Conservation (phyloP, 306 rosid species). For the Corylus americana region DNA sequence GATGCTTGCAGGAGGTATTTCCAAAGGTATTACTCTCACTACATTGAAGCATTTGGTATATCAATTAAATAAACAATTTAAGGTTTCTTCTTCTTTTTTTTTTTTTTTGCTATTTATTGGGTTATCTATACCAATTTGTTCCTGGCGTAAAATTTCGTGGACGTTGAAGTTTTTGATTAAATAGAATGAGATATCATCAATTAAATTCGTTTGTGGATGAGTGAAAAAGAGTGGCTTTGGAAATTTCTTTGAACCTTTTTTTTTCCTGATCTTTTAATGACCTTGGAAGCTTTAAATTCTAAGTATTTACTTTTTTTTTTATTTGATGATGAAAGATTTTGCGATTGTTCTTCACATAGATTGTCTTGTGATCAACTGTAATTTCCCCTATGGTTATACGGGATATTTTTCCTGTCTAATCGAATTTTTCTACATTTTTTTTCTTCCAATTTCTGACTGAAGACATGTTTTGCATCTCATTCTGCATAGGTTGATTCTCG, state of each 20-base stretch:
- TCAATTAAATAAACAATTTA: background rate
- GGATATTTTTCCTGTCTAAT: background rate
- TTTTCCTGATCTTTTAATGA: background rate
- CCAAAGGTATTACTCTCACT: constrained; percentile 52
- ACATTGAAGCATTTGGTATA: background rate
- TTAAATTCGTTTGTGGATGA: background rate
- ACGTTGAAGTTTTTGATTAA: background rate
- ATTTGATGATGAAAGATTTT: background rate
- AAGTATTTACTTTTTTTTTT: background rate
- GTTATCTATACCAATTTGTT: background rate
- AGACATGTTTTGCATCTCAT: constrained; percentile 9
- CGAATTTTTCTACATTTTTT: background rate
- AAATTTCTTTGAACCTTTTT: background rate
- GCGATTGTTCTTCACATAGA: background rate
- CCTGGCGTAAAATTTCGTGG: background rate
- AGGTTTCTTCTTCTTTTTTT: constrained; percentile 2
- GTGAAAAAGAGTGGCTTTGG: background rate
- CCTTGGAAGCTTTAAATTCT: background rate
- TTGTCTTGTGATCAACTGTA: background rate
- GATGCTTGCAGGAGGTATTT: constrained; percentile 62
- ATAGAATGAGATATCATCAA: background rate
- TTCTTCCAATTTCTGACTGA: constrained; percentile 2
- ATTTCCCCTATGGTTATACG: background rate
- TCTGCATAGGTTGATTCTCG: constrained; percentile 62
- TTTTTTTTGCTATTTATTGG: background rate